Base-by-base conservation (phyloP, 2,329 filamentous ascomycete species). In the Aspergillus hiratsukae region DNA sequence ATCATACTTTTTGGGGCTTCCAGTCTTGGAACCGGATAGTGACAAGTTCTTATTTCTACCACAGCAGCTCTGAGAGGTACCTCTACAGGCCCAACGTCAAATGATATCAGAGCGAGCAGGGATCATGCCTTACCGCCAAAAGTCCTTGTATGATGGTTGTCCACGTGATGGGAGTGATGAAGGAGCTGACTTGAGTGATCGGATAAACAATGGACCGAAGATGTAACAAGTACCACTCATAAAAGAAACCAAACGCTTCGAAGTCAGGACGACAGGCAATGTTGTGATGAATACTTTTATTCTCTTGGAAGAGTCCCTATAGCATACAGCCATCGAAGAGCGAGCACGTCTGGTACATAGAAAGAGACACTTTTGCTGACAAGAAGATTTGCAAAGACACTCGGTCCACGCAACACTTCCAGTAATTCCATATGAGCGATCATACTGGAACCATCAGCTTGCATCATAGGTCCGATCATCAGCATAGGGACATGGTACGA, bases 401-500 rank as follows among this genome's bases (percentile, higher is more conserved):
- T 35, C 31, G 14, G 14, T 37, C 31, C 31, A 37, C 31, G 31
- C 31, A 37, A 37, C 6, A 35, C 31, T 35, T 17, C 17, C 14
- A 35, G 31, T 35, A 35, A 17, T 17, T 35, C 41, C 41, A 45
- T 45, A 19, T 23, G 21, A 48, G 25, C 37, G 49, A 56, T 23
- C 27, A 52, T 27, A 29, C 48, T 35, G 27, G 41, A 43, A 49
- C 31, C 54, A 41, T 35, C 29, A 41, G 31, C 41, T 48, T 28
- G 52, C 37, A 46, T 35, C 23, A 46, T 48, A 19, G 27, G 14
- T 46, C 45, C 28, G 28, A 45, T 21, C 21, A 29, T 46, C 53
- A 46, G 37, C 23, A 23, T 29, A 29, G 54, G 35, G 56, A 53
- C 41, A 43, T 57, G 25, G 35, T 35, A 48, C 48, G 52, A 58